Evolutionary conservation across 2,329 filamentous ascomycete species (phyloP), one percentile per base, ranked within the genome.

Genomic region (Colletotrichum camelliae): DNA sequence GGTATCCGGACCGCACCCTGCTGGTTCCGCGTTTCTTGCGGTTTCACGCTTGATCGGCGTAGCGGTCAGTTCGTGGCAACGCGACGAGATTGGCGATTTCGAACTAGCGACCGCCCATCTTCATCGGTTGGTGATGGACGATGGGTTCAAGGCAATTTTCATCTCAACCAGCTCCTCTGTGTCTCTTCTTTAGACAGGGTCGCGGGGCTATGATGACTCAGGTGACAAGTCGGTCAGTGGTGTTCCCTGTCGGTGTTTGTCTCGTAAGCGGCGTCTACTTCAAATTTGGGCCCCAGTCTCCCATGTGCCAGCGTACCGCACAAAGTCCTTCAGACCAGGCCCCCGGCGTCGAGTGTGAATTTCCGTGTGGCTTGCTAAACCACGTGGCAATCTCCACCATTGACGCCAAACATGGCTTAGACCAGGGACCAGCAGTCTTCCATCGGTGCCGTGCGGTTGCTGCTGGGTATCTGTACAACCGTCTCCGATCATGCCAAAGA

Each of bases 311-410:
- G 35, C 69, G 33, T 75, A 29, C 21, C 70, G 67, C 71, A 60
- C 72, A 65, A 48, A 74, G 37, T 35, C 58, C 43, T 62, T 18
- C 39, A 15, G 10, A 43, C 72, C 62, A 72, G 70, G 57, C 57
- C 74, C 74, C 74, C 55, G 65, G 70, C 52, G 13, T 70, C 33
- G 64, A 65, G 71, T 57, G 35, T 16, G 48, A 70, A 35, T 58
- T 60, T 74, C 60, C 55, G 58, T 66, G 66, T 66, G 71, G 74
- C 66, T 70, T 70, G 65, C 74, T n/a, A 13, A n/a, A 55, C 74
- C 74, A 76, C 74, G 74, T 76, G 74, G 74, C 71, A 29, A 39
- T 57, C 74, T 66, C 74, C 74, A 75, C 74, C 52, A 29, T 31
- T 52, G 35, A 67, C 39, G 61, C 71, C 65, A 60, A 75, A 52